Evolutionary conservation across 2,329 filamentous ascomycete genomes (phyloP).

Genomic region (Chlorencoelia australis): DNA sequence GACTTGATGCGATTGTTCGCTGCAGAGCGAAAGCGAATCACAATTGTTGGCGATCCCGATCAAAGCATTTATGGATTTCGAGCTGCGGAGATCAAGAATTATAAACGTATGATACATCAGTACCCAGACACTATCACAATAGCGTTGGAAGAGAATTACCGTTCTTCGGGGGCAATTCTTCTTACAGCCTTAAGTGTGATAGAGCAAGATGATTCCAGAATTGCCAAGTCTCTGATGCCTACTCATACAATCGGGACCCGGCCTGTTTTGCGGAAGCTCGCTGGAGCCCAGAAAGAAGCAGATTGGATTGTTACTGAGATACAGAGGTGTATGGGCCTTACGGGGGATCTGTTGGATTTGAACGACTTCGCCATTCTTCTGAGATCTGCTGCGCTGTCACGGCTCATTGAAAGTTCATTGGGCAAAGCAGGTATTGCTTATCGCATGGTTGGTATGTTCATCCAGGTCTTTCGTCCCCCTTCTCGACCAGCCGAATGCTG

Average conservation of each 20-base stretch:
- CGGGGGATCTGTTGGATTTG: constrained; percentile 60
- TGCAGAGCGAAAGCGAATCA: constrained; percentile 63
- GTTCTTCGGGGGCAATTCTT: constrained; percentile 79
- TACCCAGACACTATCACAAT: constrained; percentile 74
- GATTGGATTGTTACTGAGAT: constrained; percentile 86
- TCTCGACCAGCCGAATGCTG: background rate
- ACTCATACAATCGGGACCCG: constrained; percentile 71
- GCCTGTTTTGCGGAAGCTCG: constrained; percentile 70
- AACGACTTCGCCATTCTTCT: constrained; percentile 80
- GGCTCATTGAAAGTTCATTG: constrained; percentile 75
- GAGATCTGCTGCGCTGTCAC: constrained; percentile 72
- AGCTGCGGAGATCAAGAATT: constrained; percentile 83
- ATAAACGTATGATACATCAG: constrained; percentile 65
- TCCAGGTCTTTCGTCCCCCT: background rate
- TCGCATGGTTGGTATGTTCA: constrained; percentile 65
- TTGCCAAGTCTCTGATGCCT: constrained; percentile 68
- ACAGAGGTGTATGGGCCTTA: constrained; percentile 57
- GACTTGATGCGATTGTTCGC: constrained; percentile 87
- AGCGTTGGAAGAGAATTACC: constrained; percentile 86
- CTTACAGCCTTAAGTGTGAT: constrained; percentile 75
- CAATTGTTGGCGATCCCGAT: constrained; percentile 91
- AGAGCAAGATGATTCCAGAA: constrained; percentile 74
- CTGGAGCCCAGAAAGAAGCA: constrained; percentile 62
- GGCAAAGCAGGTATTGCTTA: constrained; percentile 78
- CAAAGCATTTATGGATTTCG: constrained; percentile 97